Evolutionary conservation across 2,329 filamentous ascomycete species (phyloP).

Genomic region (Sporothrix dimorphospora): DNA sequence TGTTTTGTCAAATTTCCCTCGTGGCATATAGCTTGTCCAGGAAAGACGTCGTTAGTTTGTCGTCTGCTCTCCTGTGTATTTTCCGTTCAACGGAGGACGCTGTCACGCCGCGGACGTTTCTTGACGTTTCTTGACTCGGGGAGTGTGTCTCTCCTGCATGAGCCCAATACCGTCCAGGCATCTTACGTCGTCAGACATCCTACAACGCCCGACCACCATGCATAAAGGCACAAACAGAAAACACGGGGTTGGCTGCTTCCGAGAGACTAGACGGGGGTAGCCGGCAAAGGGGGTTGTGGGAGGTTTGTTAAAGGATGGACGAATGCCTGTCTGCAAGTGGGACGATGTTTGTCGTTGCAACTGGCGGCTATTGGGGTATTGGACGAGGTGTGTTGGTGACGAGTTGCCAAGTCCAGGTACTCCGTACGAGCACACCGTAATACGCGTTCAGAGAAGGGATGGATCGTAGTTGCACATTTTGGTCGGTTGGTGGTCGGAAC

Average conservation of each 20-base stretch:
- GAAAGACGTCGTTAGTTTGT: neutral
- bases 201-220: neutral
- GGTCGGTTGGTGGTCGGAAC: constrained; percentile 4
- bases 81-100: neutral
- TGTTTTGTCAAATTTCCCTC: neutral
- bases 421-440: neutral
- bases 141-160: neutral
- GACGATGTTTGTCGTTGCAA: constrained; percentile 4
- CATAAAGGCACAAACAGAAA: neutral
- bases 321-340: neutral
- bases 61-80: neutral
- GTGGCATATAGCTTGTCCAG: constrained; percentile 16
- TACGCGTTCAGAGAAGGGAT: neutral
- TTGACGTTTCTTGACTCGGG: neutral
- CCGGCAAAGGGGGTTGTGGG: neutral
- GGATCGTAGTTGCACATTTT: neutral
- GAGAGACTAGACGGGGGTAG: constrained; percentile 12
- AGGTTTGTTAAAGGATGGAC: neutral
- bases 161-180: neutral
- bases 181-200: neutral
- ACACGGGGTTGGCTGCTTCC: constrained; percentile 11
- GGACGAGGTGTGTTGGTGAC: neutral
- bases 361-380: neutral
- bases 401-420: too few relatives aligned
- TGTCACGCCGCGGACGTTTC: neutral